phyloP scores from a whole-genome alignment of 768 basidiomycete species.

The Lactifluus hygrophoroides region DNA sequence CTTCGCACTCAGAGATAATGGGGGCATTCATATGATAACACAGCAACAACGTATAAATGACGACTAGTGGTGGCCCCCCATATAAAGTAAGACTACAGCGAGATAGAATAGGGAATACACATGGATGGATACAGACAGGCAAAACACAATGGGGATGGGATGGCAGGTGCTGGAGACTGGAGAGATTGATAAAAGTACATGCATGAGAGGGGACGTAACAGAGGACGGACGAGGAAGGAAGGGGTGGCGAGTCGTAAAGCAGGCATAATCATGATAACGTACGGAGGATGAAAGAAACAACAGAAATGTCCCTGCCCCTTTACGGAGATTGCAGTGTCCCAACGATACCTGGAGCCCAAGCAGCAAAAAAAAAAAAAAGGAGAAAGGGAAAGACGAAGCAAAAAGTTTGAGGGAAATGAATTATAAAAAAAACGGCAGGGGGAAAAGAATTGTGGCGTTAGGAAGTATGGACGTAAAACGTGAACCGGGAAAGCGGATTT shows the following conservation, averaged over 20 bases:
- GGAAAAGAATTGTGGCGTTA: not conserved
- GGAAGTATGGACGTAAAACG: not conserved
- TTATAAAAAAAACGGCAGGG: too few relatives aligned
- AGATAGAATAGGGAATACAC: slow-evolving; percentile 22
- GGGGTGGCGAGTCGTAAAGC: slow-evolving; percentile 1
- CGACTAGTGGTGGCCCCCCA: not conserved
- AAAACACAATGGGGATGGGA: not conserved
- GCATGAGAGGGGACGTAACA: not conserved
- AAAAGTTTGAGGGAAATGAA: not conserved
- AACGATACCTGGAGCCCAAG: slow-evolving; percentile 11
- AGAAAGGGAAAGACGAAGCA: too few relatives aligned
- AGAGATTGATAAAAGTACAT: slow-evolving; percentile 21
- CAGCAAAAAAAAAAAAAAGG: slow-evolving; percentile 2
- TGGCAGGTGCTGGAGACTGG: not conserved
- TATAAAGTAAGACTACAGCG: slow-evolving; percentile 18
- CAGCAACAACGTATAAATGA: slow-evolving; percentile 11
- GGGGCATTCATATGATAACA: not conserved
- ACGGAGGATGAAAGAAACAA: not conserved
- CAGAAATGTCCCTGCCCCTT: slow-evolving; percentile 10
- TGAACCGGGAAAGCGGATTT: not conserved
- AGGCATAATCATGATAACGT: slow-evolving; percentile 8
- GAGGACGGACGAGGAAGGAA: not conserved
- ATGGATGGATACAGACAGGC: slow-evolving; percentile 15
- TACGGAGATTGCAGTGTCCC: slow-evolving; percentile 10
- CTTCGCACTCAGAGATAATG: not conserved